These are phyloP conservation scores for Leptodermis oblonga DNA, from an alignment of 257 asterid species.

Conservation along the genomic window DNA sequence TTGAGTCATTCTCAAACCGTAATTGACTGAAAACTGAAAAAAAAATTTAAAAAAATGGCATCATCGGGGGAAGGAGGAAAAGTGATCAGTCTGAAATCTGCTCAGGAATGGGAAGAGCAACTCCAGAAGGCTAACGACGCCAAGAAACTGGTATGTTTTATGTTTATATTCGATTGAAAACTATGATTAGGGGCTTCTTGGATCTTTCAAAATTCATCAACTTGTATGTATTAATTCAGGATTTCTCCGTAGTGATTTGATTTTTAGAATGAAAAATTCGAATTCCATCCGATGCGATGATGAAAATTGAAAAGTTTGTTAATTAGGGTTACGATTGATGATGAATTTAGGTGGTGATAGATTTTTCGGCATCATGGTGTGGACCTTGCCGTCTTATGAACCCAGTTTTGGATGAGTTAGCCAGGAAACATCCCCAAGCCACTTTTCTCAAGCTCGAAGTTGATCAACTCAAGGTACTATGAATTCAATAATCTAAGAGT, in stretches of 20 bases:
- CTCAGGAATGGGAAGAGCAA: constrained; percentile 1
- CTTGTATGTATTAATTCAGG: not conserved
- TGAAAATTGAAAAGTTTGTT: not conserved
- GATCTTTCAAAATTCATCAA: too few relatives aligned
- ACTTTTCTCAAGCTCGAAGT: constrained; percentile 82
- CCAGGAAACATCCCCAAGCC: constrained; percentile 48
- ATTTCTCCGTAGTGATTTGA: too few relatives aligned
- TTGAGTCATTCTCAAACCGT: too few relatives aligned
- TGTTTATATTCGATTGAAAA: too few relatives aligned
- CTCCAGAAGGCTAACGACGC: not conserved
- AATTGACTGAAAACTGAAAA: too few relatives aligned
- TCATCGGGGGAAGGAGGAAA: not conserved
- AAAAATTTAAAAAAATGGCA: not conserved
- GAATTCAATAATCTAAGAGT: too few relatives aligned
- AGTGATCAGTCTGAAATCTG: not conserved
- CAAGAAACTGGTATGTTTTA: not conserved
- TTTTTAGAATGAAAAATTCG: too few relatives aligned
- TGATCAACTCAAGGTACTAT: constrained; percentile 79
- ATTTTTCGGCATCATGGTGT: constrained; percentile 87
- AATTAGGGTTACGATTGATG: not conserved
- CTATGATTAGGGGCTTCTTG: not conserved
- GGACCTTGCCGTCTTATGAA: constrained; percentile 78
- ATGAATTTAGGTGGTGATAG: constrained; percentile 63
- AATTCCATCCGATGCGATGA: too few relatives aligned
- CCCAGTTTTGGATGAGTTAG: constrained; percentile 62